phyloP scores from a whole-genome alignment of 2,329 filamentous ascomycete genomes.

The Aspergillus uvarum region DNA sequence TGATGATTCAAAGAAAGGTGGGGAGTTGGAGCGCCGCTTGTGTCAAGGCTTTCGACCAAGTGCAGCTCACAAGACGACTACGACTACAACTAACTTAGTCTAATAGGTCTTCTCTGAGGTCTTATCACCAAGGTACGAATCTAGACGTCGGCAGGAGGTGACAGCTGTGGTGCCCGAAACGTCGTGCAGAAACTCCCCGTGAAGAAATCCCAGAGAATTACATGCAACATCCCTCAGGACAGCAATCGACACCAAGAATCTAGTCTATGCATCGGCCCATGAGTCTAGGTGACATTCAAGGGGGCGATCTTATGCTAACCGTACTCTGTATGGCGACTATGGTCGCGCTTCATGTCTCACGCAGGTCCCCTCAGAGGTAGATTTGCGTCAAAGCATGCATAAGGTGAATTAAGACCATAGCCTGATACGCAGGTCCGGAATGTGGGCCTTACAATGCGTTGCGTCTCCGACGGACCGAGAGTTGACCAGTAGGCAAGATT shows the following conservation, averaged over 20 bases:
- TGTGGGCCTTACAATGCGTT: constrained; percentile 5
- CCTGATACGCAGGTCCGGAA: background rate
- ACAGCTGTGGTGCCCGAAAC: background rate
- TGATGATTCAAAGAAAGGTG: too few relatives aligned
- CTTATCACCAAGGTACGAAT: background rate
- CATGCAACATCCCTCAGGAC: background rate
- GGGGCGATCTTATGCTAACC: background rate
- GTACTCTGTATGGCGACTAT: background rate
- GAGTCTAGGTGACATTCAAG: background rate
- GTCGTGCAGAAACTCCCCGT: constrained; percentile 7
- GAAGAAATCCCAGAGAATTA: background rate
- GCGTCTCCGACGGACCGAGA: background rate
- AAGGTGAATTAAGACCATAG: background rate
- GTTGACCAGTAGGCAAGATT: too few relatives aligned
- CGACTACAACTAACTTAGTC: too few relatives aligned
- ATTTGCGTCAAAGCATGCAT: background rate
- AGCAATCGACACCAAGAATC: background rate
- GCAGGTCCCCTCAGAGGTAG: background rate
- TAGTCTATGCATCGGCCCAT: background rate
- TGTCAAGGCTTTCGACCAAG: background rate
- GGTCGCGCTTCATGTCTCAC: background rate
- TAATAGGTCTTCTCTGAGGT: too few relatives aligned
- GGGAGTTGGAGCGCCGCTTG: background rate
- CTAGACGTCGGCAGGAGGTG: background rate
- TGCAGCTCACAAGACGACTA: too few relatives aligned